Evolutionary conservation across 139 green algal genomes (phyloP).

Genomic region (Picochlorum costavermella): DNA sequence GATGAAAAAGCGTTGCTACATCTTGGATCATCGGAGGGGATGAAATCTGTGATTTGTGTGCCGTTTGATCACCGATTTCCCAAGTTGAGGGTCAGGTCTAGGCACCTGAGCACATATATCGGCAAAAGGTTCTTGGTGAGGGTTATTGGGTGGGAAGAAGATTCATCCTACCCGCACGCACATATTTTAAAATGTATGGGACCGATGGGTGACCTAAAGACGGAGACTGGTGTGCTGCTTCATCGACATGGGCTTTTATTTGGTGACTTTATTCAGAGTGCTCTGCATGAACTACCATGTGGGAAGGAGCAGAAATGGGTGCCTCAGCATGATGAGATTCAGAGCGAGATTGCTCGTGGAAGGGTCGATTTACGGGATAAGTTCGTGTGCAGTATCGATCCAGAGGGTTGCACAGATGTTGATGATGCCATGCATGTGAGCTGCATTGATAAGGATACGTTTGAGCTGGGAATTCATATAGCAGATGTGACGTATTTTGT

Average conservation of each 20-base stretch:
- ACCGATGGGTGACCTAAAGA: constrained; percentile 34
- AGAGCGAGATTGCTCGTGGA: constrained; percentile 17
- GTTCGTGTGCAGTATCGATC: constrained; percentile 76
- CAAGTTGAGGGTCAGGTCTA: not conserved
- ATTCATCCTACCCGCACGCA: constrained; percentile 23
- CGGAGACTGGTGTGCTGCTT: constrained; percentile 24
- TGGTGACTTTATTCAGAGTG: constrained; percentile 11
- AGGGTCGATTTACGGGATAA: constrained; percentile 67
- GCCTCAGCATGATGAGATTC: constrained; percentile 9
- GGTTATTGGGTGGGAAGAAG: not conserved
- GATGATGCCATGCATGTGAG: constrained; percentile 74
- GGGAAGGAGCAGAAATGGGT: constrained; percentile 68
- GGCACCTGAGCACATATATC: not conserved
- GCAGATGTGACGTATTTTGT: constrained; percentile 83
- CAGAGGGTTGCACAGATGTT: constrained; percentile 65
- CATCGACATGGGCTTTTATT: constrained; percentile 18
- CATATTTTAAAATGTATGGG: constrained; percentile 42
- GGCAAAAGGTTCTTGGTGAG: constrained; percentile 8
- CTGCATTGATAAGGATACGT: constrained; percentile 21
- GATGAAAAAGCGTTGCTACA: not conserved
- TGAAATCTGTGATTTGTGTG: constrained; percentile 33
- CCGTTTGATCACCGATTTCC: constrained; percentile 66
- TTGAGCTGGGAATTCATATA: constrained; percentile 80
- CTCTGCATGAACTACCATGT: constrained; percentile 72
- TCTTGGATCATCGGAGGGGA: not conserved